phyloP scores from a whole-genome alignment of 2,329 filamentous ascomycete species.

The Sclerotinia borealis region DNA sequence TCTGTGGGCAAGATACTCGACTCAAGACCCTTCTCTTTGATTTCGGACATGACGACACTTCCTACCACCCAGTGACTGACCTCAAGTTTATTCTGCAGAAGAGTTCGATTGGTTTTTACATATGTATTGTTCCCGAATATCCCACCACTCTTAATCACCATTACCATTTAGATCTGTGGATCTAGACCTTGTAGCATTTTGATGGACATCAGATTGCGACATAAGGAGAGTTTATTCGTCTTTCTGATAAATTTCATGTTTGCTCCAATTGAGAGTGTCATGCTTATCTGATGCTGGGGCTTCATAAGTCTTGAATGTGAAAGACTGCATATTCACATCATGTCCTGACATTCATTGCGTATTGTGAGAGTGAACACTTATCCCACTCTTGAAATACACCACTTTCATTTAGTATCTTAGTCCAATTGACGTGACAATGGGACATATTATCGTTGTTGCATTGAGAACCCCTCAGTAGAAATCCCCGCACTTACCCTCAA shows the following conservation, averaged over 20 bases:
- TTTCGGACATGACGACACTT: background rate
- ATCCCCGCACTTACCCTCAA: background rate
- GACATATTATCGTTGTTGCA: background rate
- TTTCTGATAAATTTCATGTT: background rate
- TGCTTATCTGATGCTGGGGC: background rate
- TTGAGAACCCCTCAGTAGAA: background rate
- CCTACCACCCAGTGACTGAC: background rate
- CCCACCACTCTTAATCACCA: background rate
- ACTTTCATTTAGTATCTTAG: background rate
- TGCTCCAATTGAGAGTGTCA: background rate
- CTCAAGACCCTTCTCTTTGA: background rate
- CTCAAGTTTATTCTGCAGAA: background rate
- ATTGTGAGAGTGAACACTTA: background rate
- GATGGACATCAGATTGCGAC: background rate
- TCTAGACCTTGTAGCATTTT: background rate
- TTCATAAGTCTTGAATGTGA: background rate
- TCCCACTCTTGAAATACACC: background rate
- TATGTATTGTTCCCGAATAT: background rate
- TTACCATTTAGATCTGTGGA: background rate
- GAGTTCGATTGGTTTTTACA: background rate
- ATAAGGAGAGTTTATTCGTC: background rate
- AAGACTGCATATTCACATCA: background rate
- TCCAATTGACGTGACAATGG: constrained; percentile 3
- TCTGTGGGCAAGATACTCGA: background rate
- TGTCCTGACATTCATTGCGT: background rate